These are phyloP conservation scores for Cylindrotheca closterium DNA, from an alignment of 108 stramenopile genomes.

Conservation along the genomic window DNA sequence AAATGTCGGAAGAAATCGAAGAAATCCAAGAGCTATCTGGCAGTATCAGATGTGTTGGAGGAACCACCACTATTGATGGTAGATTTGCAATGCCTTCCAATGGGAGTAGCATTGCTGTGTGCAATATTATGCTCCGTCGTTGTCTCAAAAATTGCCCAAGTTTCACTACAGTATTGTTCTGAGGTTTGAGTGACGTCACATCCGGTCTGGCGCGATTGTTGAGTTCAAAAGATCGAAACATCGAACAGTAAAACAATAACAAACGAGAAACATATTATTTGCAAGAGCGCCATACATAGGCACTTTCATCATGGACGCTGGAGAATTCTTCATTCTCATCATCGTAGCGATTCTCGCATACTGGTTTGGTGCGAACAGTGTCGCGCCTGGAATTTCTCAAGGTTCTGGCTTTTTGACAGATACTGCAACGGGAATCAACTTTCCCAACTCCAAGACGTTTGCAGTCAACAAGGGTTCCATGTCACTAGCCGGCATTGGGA, in stretches of 20 bases:
- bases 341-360: slow-evolving; percentile 9
- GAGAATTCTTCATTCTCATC: slow-evolving; percentile 1
- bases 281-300: too few species aligned
- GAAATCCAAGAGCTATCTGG: not conserved
- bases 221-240: not conserved
- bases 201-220: too few species aligned
- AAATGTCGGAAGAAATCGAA: not conserved
- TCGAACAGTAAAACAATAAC: not conserved
- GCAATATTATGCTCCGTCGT: too few species aligned
- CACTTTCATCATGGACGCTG: slow-evolving; percentile 13
- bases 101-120: too few species aligned
- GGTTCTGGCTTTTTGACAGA: slow-evolving; percentile 6
- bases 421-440: slow-evolving; percentile 7
- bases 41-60: too few species aligned
- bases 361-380: slow-evolving; percentile 1
- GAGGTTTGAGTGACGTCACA: too few species aligned
- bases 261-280: not conserved
- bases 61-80: too few species aligned
- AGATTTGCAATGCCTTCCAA: too few species aligned
- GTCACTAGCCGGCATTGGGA: slow-evolving; percentile 23
- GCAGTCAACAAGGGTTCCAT: not conserved
- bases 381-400: not conserved
- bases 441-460: not conserved
- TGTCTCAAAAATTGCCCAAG: too few species aligned
- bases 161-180: too few species aligned